Base-by-base conservation (phyloP, 176 grass and related monocot genomes). In the Carex scoparia region DNA sequence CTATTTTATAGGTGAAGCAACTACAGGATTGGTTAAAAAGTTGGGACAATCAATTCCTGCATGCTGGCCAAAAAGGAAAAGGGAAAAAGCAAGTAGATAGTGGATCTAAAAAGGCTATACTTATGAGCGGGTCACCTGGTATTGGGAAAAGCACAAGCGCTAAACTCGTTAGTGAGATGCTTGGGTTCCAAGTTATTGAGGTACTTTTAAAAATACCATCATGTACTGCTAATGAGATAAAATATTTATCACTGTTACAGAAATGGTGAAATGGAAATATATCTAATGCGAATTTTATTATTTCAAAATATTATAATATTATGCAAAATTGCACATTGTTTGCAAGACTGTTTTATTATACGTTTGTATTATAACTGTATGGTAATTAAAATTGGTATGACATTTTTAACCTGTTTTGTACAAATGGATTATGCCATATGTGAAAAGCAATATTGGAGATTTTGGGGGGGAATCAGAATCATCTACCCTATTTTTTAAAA, bases 141-240 rank as follows among this genome's bases (percentile, higher is more conserved):
- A 99, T 99, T 66, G 93, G 97, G 81, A 99, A 99, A 89, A 95
- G 91, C 87, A 99, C 97, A 79, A 88, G 91, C 10, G 91, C 97
- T 46, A 99, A 91, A 88, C 90, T 99, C 61, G 97, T 96, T 37
- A 96, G 90, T 88, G 93, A 96, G 72, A 99, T 99, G 93, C 90
- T 99, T 92, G 93, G 93, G 53, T 91, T 94, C 79, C 97, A 94
- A 86, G 90, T 87, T 79, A 92, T 94, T 78, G 97, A 99, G 97
- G 97, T 99, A 66, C 54, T 80, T 86, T 69, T 61, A 15, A 55
- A 57, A 57, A 31, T 57, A 56, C 10, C 48, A 51, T n/a, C 65
- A 44, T 84, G 4, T 61, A 81, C 79, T 48, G 16, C 32, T 12
- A 81, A 57, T 56, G 13, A 7, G 53, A 78, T 56, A 8, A 55